Base-by-base conservation (phyloP, 148 eudicot species). In the Rhododendron griersonianum region DNA sequence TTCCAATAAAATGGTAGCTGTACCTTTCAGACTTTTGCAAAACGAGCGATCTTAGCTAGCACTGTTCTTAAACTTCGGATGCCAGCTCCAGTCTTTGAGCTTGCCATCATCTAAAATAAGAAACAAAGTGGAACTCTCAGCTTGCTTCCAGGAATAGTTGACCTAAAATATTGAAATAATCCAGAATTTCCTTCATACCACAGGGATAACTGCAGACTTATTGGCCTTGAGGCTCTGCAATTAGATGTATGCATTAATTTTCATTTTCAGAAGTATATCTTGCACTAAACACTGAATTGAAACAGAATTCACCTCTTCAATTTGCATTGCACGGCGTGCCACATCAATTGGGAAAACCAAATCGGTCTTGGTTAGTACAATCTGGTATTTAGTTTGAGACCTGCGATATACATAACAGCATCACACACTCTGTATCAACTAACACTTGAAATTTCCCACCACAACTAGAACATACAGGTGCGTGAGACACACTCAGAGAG, bases 291-390 rank as follows among this genome's bases (percentile, higher is more conserved):
- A 45, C 47, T 28, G 78, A 71, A 59, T 33, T 73, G 81, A 61
- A 37, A 18, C 50, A 59, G 65, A 39, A 82, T 51, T 87, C 81
- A 92, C 99, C 96, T 96, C 99, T 91, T 96, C 99, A 83, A 96
- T 95, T 91, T 96, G 98, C 98, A 93, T 96, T 79, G 98, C 98
- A 81, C 98, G 93, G 39, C 99, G 97, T 86, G 99, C 99, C 84
- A 96, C 99, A 80, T 96, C 98, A 89, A 95, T 83, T 83, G 99
- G 99, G 80, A 93, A 93, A 25, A 93, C 96, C 76, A 89, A 86
- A 89, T 96, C 99, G 3, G 99, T 95, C 90, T 96, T 96, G 45
- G 99, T 96, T 85, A 96, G 89, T 85, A 96, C 96, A 85, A 96
- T 85, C 87, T 96, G 99, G 88, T 95, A 96, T 69, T 92, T 96